phyloP scores from a whole-genome alignment of 1,139 yeast genomes.

The Yamadazyma spencermartinsiae region DNA sequence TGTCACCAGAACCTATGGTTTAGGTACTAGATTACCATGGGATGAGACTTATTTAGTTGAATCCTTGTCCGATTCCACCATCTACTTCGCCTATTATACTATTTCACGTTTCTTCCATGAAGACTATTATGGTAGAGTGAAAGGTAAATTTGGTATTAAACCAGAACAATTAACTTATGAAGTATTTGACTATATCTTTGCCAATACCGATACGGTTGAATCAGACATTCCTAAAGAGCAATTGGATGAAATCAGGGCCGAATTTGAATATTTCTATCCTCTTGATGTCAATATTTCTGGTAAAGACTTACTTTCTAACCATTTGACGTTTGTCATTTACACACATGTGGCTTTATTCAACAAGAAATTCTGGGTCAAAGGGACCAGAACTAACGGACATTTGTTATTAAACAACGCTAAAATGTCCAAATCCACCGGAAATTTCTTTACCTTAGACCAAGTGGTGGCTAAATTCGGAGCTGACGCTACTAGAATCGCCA shows the following conservation, averaged over 20 bases:
- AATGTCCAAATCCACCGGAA: conserved; percentile 98
- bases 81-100: conserved; percentile 95
- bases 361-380: conserved; percentile 87
- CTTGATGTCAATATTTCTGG: conserved; percentile 90
- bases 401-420: conserved; percentile 92
- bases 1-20: conserved; percentile 92
- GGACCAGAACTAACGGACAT: conserved; percentile 95
- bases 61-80: conserved; percentile 92
- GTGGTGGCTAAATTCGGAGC: conserved; percentile 90
- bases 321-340: conserved; percentile 92
- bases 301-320: conserved; percentile 96
- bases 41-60: conserved; percentile 92
- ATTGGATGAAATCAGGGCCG: conserved; percentile 78
- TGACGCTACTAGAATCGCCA: conserved; percentile 94
- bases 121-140: conserved; percentile 78
- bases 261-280: conserved; percentile 94
- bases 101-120: conserved; percentile 82
- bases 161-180: conserved; percentile 91
- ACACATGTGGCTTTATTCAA: conserved; percentile 93
- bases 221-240: conserved; percentile 67
- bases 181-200: conserved; percentile 89
- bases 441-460: conserved; percentile 88
- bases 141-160: conserved; percentile 71
- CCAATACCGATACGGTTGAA: conserved; percentile 60
- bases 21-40: conserved; percentile 97